A percentile compares a stretch with the other conserved stretches of the same genome.
These are phyloP conservation scores for Verticillium dahliae DNA, from an alignment of 2,329 filamentous ascomycete species.

Conservation along the genomic window DNA sequence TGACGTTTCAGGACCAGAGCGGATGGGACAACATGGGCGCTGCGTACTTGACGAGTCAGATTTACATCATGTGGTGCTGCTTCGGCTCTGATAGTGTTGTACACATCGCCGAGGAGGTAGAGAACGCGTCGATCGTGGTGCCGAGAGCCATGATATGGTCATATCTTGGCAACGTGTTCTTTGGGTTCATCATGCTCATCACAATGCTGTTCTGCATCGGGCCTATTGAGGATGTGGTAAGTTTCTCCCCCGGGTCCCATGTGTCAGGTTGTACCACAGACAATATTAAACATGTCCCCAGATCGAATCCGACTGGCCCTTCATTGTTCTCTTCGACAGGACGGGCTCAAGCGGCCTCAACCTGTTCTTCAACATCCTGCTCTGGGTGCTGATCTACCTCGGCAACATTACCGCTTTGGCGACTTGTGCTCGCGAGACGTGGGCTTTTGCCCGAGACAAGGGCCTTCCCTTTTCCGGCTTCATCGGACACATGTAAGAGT, in stretches of 20 bases:
- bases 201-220: constrained; percentile 16
- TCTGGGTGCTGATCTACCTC: constrained; percentile 1
- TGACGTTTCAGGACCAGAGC: constrained; percentile 14
- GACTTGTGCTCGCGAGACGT: constrained; percentile 1
- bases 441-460: constrained; percentile 1
- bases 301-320: constrained; percentile 1
- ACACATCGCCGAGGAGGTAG: constrained; percentile 13
- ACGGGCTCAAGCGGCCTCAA: background rate
- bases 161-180: constrained; percentile 12
- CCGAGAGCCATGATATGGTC: constrained; percentile 12
- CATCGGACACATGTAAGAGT: constrained; percentile 1
- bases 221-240: constrained; percentile 4
- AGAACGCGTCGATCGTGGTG: constrained; percentile 12
- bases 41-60: constrained; percentile 1
- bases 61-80: constrained; percentile 3
- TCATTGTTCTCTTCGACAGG: constrained; percentile 1
- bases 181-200: constrained; percentile 16
- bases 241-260: background rate
- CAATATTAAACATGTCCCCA: background rate
- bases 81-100: constrained; percentile 11
- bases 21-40: constrained; percentile 6
- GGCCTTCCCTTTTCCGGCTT: constrained; percentile 12
- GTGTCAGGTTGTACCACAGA: background rate
- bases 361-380: constrained; percentile 1
- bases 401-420: constrained; percentile 2